phyloP scores from a whole-genome alignment of 345 rosid genomes.

The Corymbia maculata region DNA sequence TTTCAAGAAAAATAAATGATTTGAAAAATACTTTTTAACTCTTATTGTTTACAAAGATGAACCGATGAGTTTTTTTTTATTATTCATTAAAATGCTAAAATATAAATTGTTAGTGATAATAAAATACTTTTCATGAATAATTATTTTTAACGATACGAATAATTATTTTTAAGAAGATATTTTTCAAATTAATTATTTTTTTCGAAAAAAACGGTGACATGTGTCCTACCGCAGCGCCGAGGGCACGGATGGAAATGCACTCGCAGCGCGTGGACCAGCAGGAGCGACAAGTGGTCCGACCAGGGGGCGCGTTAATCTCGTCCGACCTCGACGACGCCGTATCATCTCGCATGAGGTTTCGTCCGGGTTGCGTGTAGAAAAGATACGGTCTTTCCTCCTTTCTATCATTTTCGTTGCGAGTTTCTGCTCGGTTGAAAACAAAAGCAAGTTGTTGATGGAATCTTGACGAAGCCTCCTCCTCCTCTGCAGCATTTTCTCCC shows the following conservation, averaged over 20 bases:
- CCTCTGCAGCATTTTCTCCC: neutral
- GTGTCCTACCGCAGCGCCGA: neutral
- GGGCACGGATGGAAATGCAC: neutral
- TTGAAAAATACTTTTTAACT: neutral
- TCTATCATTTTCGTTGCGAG: neutral
- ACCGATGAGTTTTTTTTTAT: accelerated
- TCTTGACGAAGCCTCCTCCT: neutral
- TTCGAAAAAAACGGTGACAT: neutral
- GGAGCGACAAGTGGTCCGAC: neutral
- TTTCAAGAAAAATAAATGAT: neutral
- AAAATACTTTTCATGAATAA: neutral
- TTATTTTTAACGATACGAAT: neutral
- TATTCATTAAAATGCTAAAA: neutral
- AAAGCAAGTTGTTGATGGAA: neutral
- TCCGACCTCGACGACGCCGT: neutral
- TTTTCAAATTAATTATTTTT: neutral
- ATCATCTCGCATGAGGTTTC: neutral
- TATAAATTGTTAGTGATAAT: neutral
- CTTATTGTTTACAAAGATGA: accelerated
- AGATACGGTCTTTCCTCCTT: neutral
- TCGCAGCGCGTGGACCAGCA: neutral
- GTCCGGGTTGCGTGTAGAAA: neutral
- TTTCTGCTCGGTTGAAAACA: neutral
- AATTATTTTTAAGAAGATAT: neutral
- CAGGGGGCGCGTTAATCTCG: neutral